Evolutionary conservation across 2,329 filamentous ascomycete species (phyloP), one percentile per base, ranked within the genome.

Genomic region (Phoma sp.): DNA sequence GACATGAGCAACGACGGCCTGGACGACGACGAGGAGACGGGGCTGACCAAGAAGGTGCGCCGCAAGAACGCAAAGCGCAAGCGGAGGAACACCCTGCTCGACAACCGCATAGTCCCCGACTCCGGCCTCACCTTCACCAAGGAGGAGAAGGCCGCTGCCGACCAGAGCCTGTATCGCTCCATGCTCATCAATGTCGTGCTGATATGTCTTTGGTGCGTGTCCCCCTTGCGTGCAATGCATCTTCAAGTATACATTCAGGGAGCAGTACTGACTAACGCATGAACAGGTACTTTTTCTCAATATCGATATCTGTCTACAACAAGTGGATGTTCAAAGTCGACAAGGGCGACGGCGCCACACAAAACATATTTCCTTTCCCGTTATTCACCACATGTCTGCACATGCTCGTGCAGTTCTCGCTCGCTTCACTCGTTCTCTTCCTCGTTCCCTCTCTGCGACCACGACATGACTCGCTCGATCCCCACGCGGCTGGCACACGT

Each of bases 321-420:
- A 98, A 97, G 79, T 98, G 95, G 95, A 98, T 99, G 93, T 98
- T 99, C 78, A 84, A 88, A 58, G 84, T 89, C 45, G 71, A 73
- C 18, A 68, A 67, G 47, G 71, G 61, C 44, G 72, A 73, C 56
- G 71, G 72, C 48, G 60, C 72, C 51, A 54, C 69, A 7, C 55
- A 69, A 50, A 71, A 74, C 63, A 89, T 97, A 76, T 99, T 99
- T 73, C 88, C 90, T 46, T 98, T 95, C 69, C 95, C 95, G 35
- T 83, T 99, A 44, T 98, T 98, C 76, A 96, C 93, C 9, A 99
- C 95, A 3, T 90, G 91, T 60, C 81, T 95, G 73, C 95, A 99
- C 78, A 98, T 98, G 93, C 79, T 75, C 22, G 92, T 99, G 44
- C 95, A 99, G 73, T 98, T 98, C 76, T 76, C 82, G 13, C 85